A percentile compares a stretch with the other conserved stretches of the same genome.
Conservation (phyloP, 192 early-diverging fungal genomes). For the Mortierella hygrophila region DNA sequence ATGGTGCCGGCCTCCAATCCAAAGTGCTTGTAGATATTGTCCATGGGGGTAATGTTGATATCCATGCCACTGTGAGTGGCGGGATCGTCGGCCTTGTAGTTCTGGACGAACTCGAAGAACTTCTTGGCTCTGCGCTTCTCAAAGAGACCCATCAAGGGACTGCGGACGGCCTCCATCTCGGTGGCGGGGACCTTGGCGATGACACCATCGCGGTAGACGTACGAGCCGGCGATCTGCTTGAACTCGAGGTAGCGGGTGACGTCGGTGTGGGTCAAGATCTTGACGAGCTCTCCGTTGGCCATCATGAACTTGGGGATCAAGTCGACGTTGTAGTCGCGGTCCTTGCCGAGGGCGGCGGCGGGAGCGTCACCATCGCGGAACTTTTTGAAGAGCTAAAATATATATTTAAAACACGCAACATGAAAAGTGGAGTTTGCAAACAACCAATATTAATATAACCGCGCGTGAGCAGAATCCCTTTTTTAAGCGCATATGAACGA, state of each 20-base stretch:
- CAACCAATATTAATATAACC: background rate
- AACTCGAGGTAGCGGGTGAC: slow-evolving; percentile 99
- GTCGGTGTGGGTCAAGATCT: slow-evolving; percentile 97
- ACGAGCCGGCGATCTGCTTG: slow-evolving; percentile 94
- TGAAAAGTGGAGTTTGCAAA: background rate
- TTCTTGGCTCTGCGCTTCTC: slow-evolving; percentile 94
- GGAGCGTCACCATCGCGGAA: slow-evolving; percentile 70
- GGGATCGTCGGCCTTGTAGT: slow-evolving; percentile 87
- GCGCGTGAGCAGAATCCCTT: slow-evolving; percentile 26
- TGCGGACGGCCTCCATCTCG: slow-evolving; percentile 86
- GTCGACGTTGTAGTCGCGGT: slow-evolving; percentile 97
- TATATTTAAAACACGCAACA: slow-evolving; percentile 4
- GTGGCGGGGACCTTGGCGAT: slow-evolving; percentile 97
- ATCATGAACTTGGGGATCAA: slow-evolving; percentile 99
- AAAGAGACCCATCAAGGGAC: slow-evolving; percentile 92
- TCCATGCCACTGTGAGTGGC: slow-evolving; percentile 88
- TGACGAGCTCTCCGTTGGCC: slow-evolving; percentile 98
- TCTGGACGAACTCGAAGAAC: slow-evolving; percentile 97
- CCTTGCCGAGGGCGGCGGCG: slow-evolving; percentile 70
- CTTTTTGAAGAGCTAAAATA: slow-evolving; percentile 74
- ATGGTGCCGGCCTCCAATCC: slow-evolving; percentile 94
- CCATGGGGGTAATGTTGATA: slow-evolving; percentile 81
- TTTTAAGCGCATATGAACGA: background rate
- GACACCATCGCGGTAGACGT: slow-evolving; percentile 89
- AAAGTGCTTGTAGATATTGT: slow-evolving; percentile 90